Base-by-base conservation (phyloP, 2,329 filamentous ascomycete genomes). In the Xylaria hypoxylon region DNA sequence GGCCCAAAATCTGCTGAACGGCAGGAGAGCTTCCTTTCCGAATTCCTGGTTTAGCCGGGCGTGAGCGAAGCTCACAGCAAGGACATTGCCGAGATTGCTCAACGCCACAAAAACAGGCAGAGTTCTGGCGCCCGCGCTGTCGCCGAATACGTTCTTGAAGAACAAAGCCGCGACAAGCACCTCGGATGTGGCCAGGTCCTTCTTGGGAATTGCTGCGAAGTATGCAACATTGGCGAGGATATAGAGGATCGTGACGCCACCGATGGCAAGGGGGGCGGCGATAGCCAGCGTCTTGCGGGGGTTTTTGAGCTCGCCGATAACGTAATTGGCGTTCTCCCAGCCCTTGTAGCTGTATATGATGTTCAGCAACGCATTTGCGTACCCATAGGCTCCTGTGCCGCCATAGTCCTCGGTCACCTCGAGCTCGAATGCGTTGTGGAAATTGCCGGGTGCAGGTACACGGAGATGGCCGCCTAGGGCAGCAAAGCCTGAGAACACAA, bases 11-110 rank as follows among this genome's bases (percentile, higher is more conserved):
- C 83, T 82, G 67, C 87, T 88, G 61, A 85, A 90, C 0, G 90
- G 90, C 15, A 92, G 73, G 5, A 92, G 80, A 0, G 89, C 89
- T 72, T 93, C 90, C 72, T 90, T 91, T 0, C 87, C 90, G 50
- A 92, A 80, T 75, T 92, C 90, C 69, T 89, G 87, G 70, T 87
- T 89, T 10, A 89, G 71, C 0, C 87, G 82, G 0, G 87, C 79
- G 59, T 89, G 86, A 0, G 86, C 83, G 70, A 89, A 90, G 64
- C 83, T 87, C 51, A 89, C 84, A 22, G 86, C 85, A 8, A 90
- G 78, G 0, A 90, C 86, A 58, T 90, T 90, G 6, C 88, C 88
- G 53, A 90, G 72, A 68, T 88, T 88, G 57, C 85, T 88, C 38
- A 90, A 74, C 0, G 87, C 87, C 0, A 90, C 86, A 59, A 90